Base-by-base conservation (phyloP, 495 filamentous ascomycete genomes). In the Lichenothelia convexa region DNA sequence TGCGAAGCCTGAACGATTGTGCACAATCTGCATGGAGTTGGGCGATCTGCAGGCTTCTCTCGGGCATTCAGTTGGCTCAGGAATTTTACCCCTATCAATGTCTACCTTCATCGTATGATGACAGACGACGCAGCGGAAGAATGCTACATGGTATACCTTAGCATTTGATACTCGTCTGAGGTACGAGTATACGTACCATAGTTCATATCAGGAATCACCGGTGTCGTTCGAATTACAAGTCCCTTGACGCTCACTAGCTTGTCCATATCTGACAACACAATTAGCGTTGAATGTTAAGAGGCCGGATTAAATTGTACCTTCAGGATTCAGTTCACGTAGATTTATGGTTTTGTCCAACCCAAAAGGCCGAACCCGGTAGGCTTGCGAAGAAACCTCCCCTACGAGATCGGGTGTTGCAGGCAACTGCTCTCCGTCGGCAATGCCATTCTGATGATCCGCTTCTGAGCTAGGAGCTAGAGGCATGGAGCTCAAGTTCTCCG, bases 141-240 rank as follows among this genome's bases (percentile, higher is more conserved):
- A 95, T 0, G 57, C n/a, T n/a, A n/a, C n/a, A n/a, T n/a, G n/a
- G n/a, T n/a, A n/a, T n/a, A n/a, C n/a, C n/a, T n/a, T n/a, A n/a
- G n/a, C n/a, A n/a, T n/a, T n/a, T n/a, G n/a, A n/a, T n/a, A n/a
- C n/a, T n/a, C n/a, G n/a, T n/a, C n/a, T n/a, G n/a, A n/a, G n/a
- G n/a, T n/a, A n/a, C n/a, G n/a, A n/a, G n/a, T n/a, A n/a, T n/a
- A n/a, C n/a, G n/a, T n/a, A n/a, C n/a, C 73, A 55, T 80, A 73
- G 51, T 91, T 93, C 91, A 95, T 95, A 49, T 99, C 89, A 2
- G 89, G 89, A 42, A 99, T 95, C 39, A 95, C 75, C 3, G 89
- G 82, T 1, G 91, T 94, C 12, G 92, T 78, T 16, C 89, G 78
- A 48, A 99, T 99, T 30, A 95, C 89, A 27, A 99, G 65, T 35